These are phyloP conservation scores for Glycine soja DNA, from an alignment of 306 rosid species.

Conservation along the genomic window DNA sequence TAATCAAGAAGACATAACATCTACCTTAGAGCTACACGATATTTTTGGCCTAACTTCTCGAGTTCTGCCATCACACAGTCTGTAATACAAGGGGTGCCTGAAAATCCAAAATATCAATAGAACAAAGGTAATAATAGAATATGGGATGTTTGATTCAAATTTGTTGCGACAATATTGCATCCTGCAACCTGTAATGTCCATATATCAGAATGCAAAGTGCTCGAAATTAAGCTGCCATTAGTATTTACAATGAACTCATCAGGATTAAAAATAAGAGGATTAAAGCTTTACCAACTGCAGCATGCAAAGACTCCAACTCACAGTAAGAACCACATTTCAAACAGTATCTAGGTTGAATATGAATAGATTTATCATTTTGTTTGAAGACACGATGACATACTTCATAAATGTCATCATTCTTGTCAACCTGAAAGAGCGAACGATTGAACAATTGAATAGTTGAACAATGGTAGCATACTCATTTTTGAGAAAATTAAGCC, in stretches of 20 bases:
- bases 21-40: conserved; percentile 93
- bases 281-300: conserved; percentile 62
- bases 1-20: conserved; percentile 12
- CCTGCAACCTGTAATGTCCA: conserved; percentile 68
- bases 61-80: conserved; percentile 97
- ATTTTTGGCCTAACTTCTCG: conserved; percentile 87
- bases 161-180: conserved; percentile 59
- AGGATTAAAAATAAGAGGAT: conserved; percentile 25
- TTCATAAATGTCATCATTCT: conserved; percentile 52
- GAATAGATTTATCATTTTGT: conserved; percentile 49
- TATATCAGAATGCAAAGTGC: conserved; percentile 1
- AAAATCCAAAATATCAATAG: conserved; percentile 31
- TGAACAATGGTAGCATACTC: conserved; percentile 56
- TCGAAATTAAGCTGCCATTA: conserved; percentile 12
- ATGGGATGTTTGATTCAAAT: neutral
- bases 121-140: conserved; percentile 1
- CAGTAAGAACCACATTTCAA: conserved; percentile 73
- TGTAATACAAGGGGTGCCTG: conserved; percentile 95
- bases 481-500: conserved; percentile 70
- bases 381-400: conserved; percentile 38
- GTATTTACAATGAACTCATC: conserved; percentile 22
- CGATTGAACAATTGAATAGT: neutral
- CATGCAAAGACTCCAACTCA: conserved; percentile 63
- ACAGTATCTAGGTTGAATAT: conserved; percentile 66
- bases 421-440: conserved; percentile 55